Evolutionary conservation across 768 basidiomycete genomes (phyloP), one percentile per base, ranked within the genome.

Genomic region (Russula sp.): DNA sequence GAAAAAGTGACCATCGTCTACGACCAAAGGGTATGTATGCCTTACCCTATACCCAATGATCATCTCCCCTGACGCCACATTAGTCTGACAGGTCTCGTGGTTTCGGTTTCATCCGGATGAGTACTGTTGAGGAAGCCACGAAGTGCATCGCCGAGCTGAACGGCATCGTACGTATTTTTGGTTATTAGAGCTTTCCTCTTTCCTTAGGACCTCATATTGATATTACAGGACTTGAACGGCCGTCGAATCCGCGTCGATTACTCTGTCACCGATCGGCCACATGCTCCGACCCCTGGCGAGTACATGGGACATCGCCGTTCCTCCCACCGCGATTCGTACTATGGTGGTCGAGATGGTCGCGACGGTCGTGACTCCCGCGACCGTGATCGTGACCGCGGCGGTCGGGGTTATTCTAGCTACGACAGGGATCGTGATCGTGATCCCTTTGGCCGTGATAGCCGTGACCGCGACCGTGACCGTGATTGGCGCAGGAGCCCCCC

Each of bases 41-140:
- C 39, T 4, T 2, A 6, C 57, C 51, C 7, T 60, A 16, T 59
- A 22, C 58, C 59, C 58, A 16, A 9, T 47, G 37, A 34, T 40
- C 32, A 13, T 6, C 52, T 44, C 53, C 64, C 63, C 49, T 69
- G 63, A 70, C 18, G 63, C 52, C 32, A 58, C 60, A 55, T 50
- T 75, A 89, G 94, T 91, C 92, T 58, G 94, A 95, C 73, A 88
- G 96, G 61, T 98, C 96, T 57, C 90, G 96, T 65, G 97, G 96
- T 11, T 99, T 99, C 68, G 96, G 96, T 48, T 99, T 99, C 73
- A 95, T 99, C 75, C 88, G 87, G 68, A 98, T 99, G 94, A 81
- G 83, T 14, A 81, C 80, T 42, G 83, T 87, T n/a, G 91, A 94
- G 62, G 96, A 97, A 66, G 96, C 96, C 9, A 78, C 84, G 32